These are phyloP conservation scores for Rhizophora mangle DNA, from an alignment of 345 rosid genomes.

Conservation along the genomic window DNA sequence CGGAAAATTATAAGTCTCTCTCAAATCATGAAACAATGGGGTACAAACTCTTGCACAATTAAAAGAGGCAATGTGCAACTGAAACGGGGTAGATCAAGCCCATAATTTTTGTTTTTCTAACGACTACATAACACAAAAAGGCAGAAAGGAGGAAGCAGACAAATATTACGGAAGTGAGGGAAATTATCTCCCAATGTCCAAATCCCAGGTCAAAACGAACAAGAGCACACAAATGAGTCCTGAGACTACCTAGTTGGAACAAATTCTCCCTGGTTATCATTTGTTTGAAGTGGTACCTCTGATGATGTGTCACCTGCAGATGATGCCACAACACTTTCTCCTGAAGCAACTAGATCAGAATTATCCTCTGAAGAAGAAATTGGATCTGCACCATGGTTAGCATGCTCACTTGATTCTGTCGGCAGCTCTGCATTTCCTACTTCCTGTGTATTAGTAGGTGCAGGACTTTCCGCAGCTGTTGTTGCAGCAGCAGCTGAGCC, in stretches of 20 bases:
- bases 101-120: too few species aligned
- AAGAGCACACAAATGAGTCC: not conserved
- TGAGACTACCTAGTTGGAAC: slow-evolving; percentile 3
- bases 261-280: slow-evolving; percentile 29
- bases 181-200: too few species aligned
- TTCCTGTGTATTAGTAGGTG: not conserved
- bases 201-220: not conserved
- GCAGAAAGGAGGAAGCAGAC: too few species aligned
- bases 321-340: slow-evolving; percentile 25
- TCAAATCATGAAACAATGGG: too few species aligned
- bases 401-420: slow-evolving; percentile 35
- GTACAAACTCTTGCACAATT: too few species aligned
- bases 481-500: slow-evolving; percentile 26
- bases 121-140: too few species aligned
- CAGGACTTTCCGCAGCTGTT: slow-evolving; percentile 5
- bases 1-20: too few species aligned
- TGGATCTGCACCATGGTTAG: slow-evolving; percentile 37
- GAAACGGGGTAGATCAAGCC: too few species aligned
- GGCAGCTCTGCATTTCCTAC: slow-evolving; percentile 25
- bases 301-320: slow-evolving; percentile 12
- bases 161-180: too few species aligned
- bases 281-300: slow-evolving; percentile 19
- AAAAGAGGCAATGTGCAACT: too few species aligned
- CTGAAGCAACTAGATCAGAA: slow-evolving; percentile 29
- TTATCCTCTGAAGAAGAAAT: slow-evolving; percentile 28